These are phyloP conservation scores for Arachnomyces sp. DNA, from an alignment of 2,329 filamentous ascomycete species.

Conservation along the genomic window DNA sequence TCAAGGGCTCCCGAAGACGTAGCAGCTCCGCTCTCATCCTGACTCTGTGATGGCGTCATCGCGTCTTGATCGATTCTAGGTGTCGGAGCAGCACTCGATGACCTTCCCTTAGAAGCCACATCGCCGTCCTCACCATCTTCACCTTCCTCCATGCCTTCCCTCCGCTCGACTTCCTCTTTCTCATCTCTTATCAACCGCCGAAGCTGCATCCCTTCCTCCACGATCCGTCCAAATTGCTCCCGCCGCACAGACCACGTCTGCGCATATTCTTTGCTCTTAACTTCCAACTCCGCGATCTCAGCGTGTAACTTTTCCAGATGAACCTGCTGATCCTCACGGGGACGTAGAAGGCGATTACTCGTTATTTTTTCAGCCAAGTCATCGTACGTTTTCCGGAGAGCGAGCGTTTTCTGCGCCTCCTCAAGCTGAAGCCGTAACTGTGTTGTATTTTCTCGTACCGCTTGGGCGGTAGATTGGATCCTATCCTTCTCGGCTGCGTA, in stretches of 20 bases:
- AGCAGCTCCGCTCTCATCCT: conserved; percentile 24
- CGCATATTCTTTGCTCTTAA: conserved; percentile 73
- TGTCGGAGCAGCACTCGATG: conserved; percentile 39
- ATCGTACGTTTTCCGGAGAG: conserved; percentile 78
- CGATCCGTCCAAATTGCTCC: conserved; percentile 80
- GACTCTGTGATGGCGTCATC: conserved; percentile 27
- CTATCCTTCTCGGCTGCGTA: conserved; percentile 73
- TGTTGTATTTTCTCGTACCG: conserved; percentile 67
- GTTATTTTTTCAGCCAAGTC: conserved; percentile 82
- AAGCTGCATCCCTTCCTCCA: conserved; percentile 84
- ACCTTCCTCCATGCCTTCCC: conserved; percentile 67
- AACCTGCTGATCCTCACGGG: conserved; percentile 73
- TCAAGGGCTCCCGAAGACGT: conserved; percentile 17
- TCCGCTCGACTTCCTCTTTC: conserved; percentile 85
- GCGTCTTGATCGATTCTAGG: conserved; percentile 43
- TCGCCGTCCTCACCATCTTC: conserved; percentile 52
- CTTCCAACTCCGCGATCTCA: conserved; percentile 80
- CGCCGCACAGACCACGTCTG: conserved; percentile 76
- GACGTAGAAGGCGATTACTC: conserved; percentile 67
- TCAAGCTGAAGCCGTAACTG: conserved; percentile 68
- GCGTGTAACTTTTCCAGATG: conserved; percentile 75
- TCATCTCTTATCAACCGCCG: conserved; percentile 83
- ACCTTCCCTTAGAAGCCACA: conserved; percentile 40
- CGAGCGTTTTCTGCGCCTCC: conserved; percentile 65
- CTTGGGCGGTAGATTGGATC: conserved; percentile 70